Evolutionary conservation across 768 basidiomycete species (phyloP), one percentile per base, ranked within the genome.

Genomic region (Leucogyrophana mollusca): DNA sequence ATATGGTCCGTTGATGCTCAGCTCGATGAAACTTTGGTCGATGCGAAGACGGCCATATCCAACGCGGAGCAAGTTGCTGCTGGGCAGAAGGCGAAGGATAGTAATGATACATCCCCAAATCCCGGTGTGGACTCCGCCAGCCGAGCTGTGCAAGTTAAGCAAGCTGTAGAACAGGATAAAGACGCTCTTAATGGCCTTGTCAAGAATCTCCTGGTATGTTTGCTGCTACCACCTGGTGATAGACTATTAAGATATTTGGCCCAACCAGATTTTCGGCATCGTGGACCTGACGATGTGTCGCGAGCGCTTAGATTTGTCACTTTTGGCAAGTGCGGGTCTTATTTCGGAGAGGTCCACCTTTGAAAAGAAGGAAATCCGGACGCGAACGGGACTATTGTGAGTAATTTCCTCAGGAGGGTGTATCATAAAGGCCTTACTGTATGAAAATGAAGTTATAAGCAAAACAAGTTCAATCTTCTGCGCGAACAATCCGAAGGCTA

Each of bases 401-500:
- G 90, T 78, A 8, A n/a, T n/a, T 25, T 17, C 47, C 7, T 36
- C 38, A 25, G 30, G 30, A 23, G 27, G 13, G 7, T 6, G 27
- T 13, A 7, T 30, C 13, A 30, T 13, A 13, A 6, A 13, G 13
- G 27, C 6, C 13, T 30, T 6, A 30, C 27, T 27, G n/a, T 39
- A 20, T 20, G 14, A n/a, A n/a, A n/a, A n/a, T 43, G n/a, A 60
- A 94, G 91, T 63, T 95, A 94, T 73, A 94, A 93, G 66, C 95
- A 99, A 66, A 93, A 93, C 71, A 99, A 98, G 68, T 95, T 94
- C 74, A 99, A 98, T 61, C 79, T 99, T 32, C 79, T 97, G 13
- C 87, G 96, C 30, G 96, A 99, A 70, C 91, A 96, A 57, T 94
- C 94, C 1, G 95, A 98, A 71, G 96, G 96, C 7, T 99, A 93